phyloP scores from a whole-genome alignment of 306 rosid genomes.

The Elaeagnus macrophylla region DNA sequence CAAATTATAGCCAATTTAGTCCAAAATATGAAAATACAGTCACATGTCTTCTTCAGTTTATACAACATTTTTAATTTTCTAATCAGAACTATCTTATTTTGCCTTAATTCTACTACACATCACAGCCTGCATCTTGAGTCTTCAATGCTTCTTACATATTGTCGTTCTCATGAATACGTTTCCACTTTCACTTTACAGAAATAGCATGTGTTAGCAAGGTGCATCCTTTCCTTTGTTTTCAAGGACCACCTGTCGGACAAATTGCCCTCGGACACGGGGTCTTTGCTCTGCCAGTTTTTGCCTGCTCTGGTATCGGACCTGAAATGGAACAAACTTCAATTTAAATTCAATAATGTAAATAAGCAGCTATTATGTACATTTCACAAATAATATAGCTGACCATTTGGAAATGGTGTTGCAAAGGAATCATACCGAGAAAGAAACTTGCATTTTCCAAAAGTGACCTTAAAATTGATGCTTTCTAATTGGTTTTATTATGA shows the following conservation, averaged over 20 bases:
- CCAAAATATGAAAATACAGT: too few species aligned
- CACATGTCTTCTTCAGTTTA: too few species aligned
- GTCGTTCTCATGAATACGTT: neutral
- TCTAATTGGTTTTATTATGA: too few species aligned
- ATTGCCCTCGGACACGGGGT: conserved; percentile 29
- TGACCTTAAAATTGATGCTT: too few species aligned
- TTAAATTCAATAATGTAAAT: neutral
- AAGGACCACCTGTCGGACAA: conserved; percentile 19
- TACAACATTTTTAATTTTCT: too few species aligned
- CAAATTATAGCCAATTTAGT: too few species aligned
- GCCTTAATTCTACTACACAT: too few species aligned
- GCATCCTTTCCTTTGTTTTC: conserved; percentile 14
- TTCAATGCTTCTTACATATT: neutral
- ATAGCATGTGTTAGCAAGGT: conserved; percentile 1
- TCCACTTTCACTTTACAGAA: neutral
- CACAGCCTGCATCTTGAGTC: neutral
- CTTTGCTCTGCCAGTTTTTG: conserved; percentile 30
- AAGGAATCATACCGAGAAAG: too few species aligned
- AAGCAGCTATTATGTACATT: neutral
- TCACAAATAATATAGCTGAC: neutral
- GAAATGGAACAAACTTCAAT: conserved; percentile 2
- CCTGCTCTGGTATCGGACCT: conserved; percentile 35
- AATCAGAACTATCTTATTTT: too few species aligned
- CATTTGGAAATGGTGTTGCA: neutral
- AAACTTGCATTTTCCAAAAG: too few species aligned